phyloP scores from a whole-genome alignment of 768 basidiomycete genomes.

The Boletellus emodensis region DNA sequence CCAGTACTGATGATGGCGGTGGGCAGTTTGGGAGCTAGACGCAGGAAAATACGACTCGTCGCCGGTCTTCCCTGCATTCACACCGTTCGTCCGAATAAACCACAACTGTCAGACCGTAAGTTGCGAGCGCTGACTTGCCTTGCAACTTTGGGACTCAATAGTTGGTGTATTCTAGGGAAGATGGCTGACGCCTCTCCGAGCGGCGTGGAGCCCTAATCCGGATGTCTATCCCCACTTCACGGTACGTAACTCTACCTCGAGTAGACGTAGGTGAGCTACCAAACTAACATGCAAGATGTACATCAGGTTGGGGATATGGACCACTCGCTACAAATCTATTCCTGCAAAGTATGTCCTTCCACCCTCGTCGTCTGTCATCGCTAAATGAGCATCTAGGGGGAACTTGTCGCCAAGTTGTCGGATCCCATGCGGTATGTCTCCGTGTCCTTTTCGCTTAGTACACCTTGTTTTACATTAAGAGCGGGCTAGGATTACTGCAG shows the following conservation, averaged over 20 bases:
- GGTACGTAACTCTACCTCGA: conserved; percentile 37
- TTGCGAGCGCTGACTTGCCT: not conserved
- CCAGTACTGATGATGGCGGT: conserved; percentile 8
- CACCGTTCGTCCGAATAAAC: conserved; percentile 56
- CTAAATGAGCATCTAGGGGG: conserved; percentile 45
- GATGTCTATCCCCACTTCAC: conserved; percentile 83
- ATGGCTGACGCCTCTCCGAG: conserved; percentile 76
- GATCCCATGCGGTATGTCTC: conserved; percentile 51
- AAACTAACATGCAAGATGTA: not conserved
- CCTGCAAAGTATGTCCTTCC: conserved; percentile 52
- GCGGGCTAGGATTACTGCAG: conserved; percentile 61
- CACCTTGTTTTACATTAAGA: not conserved
- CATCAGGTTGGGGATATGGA: conserved; percentile 73
- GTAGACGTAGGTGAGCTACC: not conserved
- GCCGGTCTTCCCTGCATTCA: conserved; percentile 53
- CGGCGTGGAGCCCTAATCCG: conserved; percentile 76
- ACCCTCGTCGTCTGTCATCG: not conserved
- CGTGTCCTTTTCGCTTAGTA: not conserved
- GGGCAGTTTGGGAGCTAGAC: conserved; percentile 72
- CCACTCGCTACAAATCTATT: conserved; percentile 70
- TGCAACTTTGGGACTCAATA: not conserved
- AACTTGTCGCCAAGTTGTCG: conserved; percentile 58
- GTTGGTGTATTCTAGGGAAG: conserved; percentile 49
- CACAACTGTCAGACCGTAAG: conserved; percentile 83
- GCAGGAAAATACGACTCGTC: conserved; percentile 45